phyloP scores from a whole-genome alignment of 805 yeast genomes.

The Candida jianshihensis region DNA sequence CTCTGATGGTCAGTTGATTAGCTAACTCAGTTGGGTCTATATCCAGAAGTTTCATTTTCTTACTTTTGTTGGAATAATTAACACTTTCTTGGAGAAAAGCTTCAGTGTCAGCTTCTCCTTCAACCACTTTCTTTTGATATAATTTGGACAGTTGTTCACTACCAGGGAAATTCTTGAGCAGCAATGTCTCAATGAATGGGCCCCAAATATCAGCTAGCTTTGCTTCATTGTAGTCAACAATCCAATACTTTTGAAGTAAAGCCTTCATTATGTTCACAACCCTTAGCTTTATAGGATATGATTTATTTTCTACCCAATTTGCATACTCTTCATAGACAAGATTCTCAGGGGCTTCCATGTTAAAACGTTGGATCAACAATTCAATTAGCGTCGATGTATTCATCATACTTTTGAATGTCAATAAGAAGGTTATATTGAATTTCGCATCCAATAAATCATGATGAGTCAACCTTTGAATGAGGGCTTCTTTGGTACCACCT shows the following conservation, averaged over 20 bases:
- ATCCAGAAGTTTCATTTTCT: slow-evolving; percentile 49
- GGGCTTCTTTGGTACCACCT: slow-evolving; percentile 78
- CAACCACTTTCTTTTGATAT: slow-evolving; percentile 28
- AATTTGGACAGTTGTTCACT: slow-evolving; percentile 32
- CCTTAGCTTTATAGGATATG: slow-evolving; percentile 56
- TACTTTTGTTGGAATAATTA: slow-evolving; percentile 15
- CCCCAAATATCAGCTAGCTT: slow-evolving; percentile 29
- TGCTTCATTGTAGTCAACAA: slow-evolving; percentile 47
- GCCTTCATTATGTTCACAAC: slow-evolving; percentile 61
- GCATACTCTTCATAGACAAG: slow-evolving; percentile 75
- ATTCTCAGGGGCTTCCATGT: slow-evolving; percentile 79
- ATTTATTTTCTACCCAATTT: slow-evolving; percentile 67
- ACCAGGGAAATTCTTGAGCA: slow-evolving; percentile 37
- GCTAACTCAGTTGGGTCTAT: slow-evolving; percentile 75
- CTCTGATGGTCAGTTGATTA: slow-evolving; percentile 75
- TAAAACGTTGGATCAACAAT: slow-evolving; percentile 56
- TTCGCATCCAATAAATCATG: slow-evolving; percentile 56
- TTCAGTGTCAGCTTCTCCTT: slow-evolving; percentile 2
- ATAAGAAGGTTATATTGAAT: slow-evolving; percentile 61
- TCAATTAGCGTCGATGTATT: slow-evolving; percentile 56
- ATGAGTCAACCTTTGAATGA: slow-evolving; percentile 74
- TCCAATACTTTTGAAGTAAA: slow-evolving; percentile 67
- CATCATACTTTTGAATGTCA: slow-evolving; percentile 73
- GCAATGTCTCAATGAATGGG: slow-evolving; percentile 33
- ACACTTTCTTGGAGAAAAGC: slow-evolving; percentile 4